phyloP scores from a whole-genome alignment of 106 monocot genomes.

The Acorus calamus region DNA sequence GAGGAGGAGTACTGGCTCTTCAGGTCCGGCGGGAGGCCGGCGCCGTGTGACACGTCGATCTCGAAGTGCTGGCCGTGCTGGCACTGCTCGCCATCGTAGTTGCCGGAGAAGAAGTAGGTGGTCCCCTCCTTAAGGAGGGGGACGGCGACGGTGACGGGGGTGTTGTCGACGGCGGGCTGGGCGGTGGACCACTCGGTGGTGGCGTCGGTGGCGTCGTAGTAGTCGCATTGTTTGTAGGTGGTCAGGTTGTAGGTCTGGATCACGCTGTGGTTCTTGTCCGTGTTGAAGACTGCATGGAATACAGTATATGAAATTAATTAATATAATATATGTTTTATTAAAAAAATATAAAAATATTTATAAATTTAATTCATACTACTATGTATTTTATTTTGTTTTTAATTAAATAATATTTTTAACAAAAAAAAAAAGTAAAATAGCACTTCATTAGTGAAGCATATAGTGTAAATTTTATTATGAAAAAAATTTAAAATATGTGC shows the following conservation, averaged over 20 bases:
- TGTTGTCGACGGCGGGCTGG: constrained; percentile 13
- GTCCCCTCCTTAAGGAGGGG: constrained; percentile 66
- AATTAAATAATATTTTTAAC: too few relatives aligned
- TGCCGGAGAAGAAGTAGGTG: constrained; percentile 80
- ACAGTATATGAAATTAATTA: too few relatives aligned
- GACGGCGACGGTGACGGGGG: constrained; percentile 22
- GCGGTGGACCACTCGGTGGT: constrained; percentile 59
- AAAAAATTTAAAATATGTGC: too few relatives aligned
- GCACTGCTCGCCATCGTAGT: constrained; percentile 95
- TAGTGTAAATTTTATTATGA: too few relatives aligned
- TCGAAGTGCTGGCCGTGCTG: constrained; percentile 62
- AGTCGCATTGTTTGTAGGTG: constrained; percentile 59
- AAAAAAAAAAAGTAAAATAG: too few relatives aligned
- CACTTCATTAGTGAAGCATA: too few relatives aligned
- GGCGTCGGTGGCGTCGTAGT: constrained; percentile 44
- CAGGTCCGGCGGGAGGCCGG: constrained; percentile 62
- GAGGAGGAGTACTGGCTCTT: constrained; percentile 6
- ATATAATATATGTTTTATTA: too few relatives aligned
- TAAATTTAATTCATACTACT: too few relatives aligned
- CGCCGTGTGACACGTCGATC: constrained; percentile 57
- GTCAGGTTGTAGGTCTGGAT: constrained; percentile 81
- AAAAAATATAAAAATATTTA: too few relatives aligned
- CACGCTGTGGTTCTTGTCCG: constrained; percentile 87
- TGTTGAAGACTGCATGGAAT: constrained; percentile 60
- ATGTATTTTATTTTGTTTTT: too few relatives aligned